Evolutionary conservation across 352 stramenopile species (phyloP).

Genomic region (Pythium sp.): DNA sequence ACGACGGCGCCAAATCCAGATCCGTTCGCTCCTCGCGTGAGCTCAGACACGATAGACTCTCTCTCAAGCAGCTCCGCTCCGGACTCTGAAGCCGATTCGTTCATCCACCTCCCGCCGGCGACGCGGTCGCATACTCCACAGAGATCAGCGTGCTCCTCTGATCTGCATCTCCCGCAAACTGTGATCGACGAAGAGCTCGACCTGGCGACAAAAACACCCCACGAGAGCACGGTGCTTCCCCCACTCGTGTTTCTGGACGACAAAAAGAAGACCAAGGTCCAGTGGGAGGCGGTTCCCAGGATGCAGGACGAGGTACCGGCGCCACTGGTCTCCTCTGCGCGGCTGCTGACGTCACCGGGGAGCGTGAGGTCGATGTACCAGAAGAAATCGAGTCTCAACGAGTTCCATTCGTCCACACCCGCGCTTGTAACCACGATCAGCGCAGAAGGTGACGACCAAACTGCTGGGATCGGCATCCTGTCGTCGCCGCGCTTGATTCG

Average conservation of each 20-base stretch:
- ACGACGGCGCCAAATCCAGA: background rate
- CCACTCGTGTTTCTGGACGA: constrained; percentile 17
- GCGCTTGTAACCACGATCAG: constrained; percentile 2
- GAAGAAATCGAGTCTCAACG: constrained; percentile 7
- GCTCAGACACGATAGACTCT: constrained; percentile 10
- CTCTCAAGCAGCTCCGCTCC: background rate
- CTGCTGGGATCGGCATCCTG: background rate
- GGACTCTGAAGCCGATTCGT: background rate
- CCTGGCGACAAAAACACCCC: background rate
- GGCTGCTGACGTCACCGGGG: background rate
- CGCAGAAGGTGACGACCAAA: background rate
- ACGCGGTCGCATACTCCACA: background rate
- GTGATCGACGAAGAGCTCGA: constrained; percentile 14
- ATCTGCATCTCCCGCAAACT: constrained; percentile 8
- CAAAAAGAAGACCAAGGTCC: constrained; percentile 5
- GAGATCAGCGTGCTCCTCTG: background rate
- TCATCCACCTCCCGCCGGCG: background rate
- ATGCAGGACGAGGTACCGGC: constrained; percentile 5
- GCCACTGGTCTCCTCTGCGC: background rate
- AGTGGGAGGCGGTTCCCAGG: constrained; percentile 2
- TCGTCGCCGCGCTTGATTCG: constrained; percentile 9
- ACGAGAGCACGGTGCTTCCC: constrained; percentile 8
- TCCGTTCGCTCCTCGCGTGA: constrained; percentile 1
- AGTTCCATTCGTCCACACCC: constrained; percentile 15
- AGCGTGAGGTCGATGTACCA: constrained; percentile 7